These are phyloP conservation scores for Dispira parvispora DNA, from an alignment of 192 early-diverging fungal genomes.

Conservation along the genomic window DNA sequence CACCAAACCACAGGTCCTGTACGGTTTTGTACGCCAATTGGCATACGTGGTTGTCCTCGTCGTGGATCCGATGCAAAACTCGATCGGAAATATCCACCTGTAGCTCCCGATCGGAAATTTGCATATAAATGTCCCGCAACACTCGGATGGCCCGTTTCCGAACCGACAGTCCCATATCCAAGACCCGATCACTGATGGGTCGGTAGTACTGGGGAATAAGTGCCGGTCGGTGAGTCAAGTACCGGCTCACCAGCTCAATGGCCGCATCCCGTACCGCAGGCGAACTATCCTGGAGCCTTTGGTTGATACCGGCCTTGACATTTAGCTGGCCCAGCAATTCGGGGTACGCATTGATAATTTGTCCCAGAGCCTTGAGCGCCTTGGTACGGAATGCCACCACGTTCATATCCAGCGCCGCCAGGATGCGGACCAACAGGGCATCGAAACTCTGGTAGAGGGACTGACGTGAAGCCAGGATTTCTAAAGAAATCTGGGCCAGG, in stretches of 20 bases:
- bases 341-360: conserved; percentile 50
- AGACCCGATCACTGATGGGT: conserved; percentile 56
- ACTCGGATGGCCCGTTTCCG: conserved; percentile 75
- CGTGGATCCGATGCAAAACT: conserved; percentile 45
- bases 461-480: conserved; percentile 28
- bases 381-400: conserved; percentile 56
- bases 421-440: conserved; percentile 43
- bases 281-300: conserved; percentile 64
- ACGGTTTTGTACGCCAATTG: conserved; percentile 54
- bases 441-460: conserved; percentile 54
- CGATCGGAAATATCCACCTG: conserved; percentile 51
- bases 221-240: conserved; percentile 43
- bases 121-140: conserved; percentile 50
- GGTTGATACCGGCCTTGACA: conserved; percentile 51
- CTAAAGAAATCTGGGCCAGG: conserved; percentile 15
- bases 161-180: conserved; percentile 79
- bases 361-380: conserved; percentile 61
- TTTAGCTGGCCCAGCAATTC: conserved; percentile 38
- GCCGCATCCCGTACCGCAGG: conserved; percentile 80
- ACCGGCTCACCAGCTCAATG: conserved; percentile 73
- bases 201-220: conserved; percentile 63
- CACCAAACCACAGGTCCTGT: conserved; percentile 51
- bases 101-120: conserved; percentile 25
- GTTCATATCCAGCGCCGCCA: conserved; percentile 40
- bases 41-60: conserved; percentile 38